Base-by-base conservation (phyloP, 164 flowering plant species). In the Sextonia rubra region DNA sequence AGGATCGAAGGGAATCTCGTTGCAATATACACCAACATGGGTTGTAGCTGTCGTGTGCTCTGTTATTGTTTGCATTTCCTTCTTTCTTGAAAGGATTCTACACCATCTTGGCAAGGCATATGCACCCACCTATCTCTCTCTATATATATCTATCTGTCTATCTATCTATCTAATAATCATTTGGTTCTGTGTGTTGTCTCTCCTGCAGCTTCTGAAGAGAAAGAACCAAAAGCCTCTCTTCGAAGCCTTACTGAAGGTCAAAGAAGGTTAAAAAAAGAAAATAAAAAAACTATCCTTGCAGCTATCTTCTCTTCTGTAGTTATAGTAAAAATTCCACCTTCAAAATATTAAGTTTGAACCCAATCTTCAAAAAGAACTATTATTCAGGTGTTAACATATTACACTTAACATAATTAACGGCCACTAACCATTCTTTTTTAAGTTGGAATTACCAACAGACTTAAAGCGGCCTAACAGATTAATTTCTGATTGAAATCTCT, bases 1-100 rank as follows among this genome's bases (percentile, higher is more conserved):
- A 47, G 74, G 9, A 29, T 68, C 27, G 60, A 47, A 26, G 17
- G 23, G 60, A 11, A 48, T 23, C 2, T n/a, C 74, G 4, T 77
- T 90, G 60, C 89, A 88, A 80, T 85, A 66, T 70, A 88, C 92
- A 0, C 92, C 95, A 0, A 90, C 95, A 14, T 90, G 95, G 95
- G 80, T 90, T n/a, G 91, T 90, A 47, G 91, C 95, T 5, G 72
- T 58, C 1, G 87, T 90, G 17, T 87, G 90, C 79, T 73, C 77
- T 5, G 71, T 87, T 58, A 88, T 90, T 73, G 87, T 90, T 18
- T 22, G 69, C 75, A 80, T 90, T 8, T 90, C 95, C 61, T 83
- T 90, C 26, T 52, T 69, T 48, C 81, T 82, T 12, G 95, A 90
- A 37, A 71, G 95, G 18, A 2, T 74, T 27, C 84, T 90, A 55